Evolutionary conservation across 805 yeast species (phyloP), one percentile per base, ranked within the genome.

Genomic region (Ogataea corticis): DNA sequence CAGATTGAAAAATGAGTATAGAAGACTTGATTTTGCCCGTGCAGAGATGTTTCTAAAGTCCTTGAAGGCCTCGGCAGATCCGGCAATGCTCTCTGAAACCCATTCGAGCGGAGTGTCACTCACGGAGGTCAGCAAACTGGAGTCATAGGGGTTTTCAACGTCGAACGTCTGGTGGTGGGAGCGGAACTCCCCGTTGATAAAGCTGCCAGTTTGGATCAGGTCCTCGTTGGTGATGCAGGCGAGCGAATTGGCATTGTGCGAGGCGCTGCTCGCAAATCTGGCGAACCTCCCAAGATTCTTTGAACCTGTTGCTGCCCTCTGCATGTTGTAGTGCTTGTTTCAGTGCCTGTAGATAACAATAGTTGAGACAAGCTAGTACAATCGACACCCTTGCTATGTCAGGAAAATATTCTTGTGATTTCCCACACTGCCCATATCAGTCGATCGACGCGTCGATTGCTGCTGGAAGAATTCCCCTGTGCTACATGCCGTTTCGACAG

Each of bases 131-230:
- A 82, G 54, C 11, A 69, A 66, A 17, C 71, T 71, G 16, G 66
- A 71, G 31, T 76, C 71, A 2, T 92, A 91, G 2, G 97, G 97
- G 63, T 92, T 87, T 7, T 23, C 16, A 27, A 50, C 51, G 5
- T 35, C 38, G 31, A 47, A 41, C 12, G 32, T 43, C 3, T 34
- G n/a, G 12, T 71, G 59, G 11, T 76, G 65, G 27, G 52, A 36
- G 6, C 44, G n/a, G 30, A 79, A 90, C 55, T 80, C 68, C 35
- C 96, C 96, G 57, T 86, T 80, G 63, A 88, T 70, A 51, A 70
- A 78, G 5, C 83, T 83, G 42, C 79, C 75, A n/a, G 81, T 75
- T 62, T 73, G 70, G 44, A 85, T 49, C 28, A 85, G 69, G 13
- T 71, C 70, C n/a, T 68, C 66, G 58, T 80, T 78, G 38, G 70